These are phyloP conservation scores for Dictyostelium purpureum DNA, from an alignment of 78 protist species.

Conservation along the genomic window DNA sequence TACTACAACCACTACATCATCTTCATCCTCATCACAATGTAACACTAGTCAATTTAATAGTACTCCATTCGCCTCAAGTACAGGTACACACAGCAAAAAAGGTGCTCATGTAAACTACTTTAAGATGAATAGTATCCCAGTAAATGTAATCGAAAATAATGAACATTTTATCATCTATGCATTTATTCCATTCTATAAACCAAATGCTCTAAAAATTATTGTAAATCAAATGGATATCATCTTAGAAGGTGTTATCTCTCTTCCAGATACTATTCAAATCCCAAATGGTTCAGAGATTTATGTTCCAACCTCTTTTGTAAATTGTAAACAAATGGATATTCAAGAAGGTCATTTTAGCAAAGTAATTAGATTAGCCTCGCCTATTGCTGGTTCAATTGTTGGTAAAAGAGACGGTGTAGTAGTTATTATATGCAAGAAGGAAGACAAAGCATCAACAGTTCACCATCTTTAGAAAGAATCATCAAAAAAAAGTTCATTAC, in stretches of 20 bases:
- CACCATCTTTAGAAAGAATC: conserved; percentile 37
- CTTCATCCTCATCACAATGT: not conserved
- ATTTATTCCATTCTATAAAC: conserved; percentile 64
- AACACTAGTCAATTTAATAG: not conserved
- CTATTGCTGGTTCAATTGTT: conserved; percentile 53
- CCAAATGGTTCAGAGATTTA: conserved; percentile 64
- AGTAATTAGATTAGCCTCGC: conserved; percentile 28
- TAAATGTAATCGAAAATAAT: conserved; percentile 42
- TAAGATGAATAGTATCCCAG: conserved; percentile 28
- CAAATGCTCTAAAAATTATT: conserved; percentile 49
- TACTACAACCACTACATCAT: not conserved
- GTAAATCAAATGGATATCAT: conserved; percentile 77
- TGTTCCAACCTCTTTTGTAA: conserved; percentile 3
- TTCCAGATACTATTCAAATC: conserved; percentile 55
- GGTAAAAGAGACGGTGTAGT: conserved; percentile 75
- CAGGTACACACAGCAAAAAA: too few species aligned
- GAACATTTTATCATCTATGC: conserved; percentile 64
- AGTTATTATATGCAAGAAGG: conserved; percentile 62
- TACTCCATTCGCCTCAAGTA: not conserved
- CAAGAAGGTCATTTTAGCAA: conserved; percentile 65
- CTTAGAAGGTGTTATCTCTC: conserved; percentile 52
- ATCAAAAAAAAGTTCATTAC: too few species aligned
- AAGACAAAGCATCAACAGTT: conserved; percentile 55
- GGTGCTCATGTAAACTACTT: not conserved
- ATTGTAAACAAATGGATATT: conserved; percentile 48